phyloP scores from a whole-genome alignment of 169 alveolate species.

The Plasmodium coatneyi region DNA sequence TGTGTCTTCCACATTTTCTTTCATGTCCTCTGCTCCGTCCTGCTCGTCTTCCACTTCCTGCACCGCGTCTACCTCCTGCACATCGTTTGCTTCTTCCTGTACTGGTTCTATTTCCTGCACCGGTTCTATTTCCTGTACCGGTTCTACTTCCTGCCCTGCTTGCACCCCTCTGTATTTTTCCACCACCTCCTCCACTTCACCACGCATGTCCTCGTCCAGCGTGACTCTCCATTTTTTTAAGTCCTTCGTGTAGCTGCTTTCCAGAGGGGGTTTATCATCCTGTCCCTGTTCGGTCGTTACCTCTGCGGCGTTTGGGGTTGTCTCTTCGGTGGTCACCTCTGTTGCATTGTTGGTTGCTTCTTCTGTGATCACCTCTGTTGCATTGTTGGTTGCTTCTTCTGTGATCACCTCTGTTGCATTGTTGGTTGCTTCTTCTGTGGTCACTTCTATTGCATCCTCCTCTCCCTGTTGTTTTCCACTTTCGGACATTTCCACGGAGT shows the following conservation, averaged over 20 bases:
- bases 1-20: no score
- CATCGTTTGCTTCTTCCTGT: neutral
- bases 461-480: neutral
- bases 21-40: no score
- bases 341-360: no score
- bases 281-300: neutral
- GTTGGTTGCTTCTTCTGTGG: no score
- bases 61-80: no score
- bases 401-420: neutral
- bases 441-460: neutral
- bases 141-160: neutral
- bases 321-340: neutral
- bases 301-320: neutral
- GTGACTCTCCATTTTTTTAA: neutral
- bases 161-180: neutral
- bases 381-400: no score
- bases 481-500: neutral
- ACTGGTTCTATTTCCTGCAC: neutral
- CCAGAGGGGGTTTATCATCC: neutral
- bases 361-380: neutral
- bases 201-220: neutral
- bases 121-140: neutral
- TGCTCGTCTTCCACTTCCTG: no score
- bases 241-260: neutral
- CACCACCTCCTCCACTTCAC: neutral